These are phyloP conservation scores for Verticillium isaacii DNA, from an alignment of 2,329 filamentous ascomycete species.

Conservation along the genomic window DNA sequence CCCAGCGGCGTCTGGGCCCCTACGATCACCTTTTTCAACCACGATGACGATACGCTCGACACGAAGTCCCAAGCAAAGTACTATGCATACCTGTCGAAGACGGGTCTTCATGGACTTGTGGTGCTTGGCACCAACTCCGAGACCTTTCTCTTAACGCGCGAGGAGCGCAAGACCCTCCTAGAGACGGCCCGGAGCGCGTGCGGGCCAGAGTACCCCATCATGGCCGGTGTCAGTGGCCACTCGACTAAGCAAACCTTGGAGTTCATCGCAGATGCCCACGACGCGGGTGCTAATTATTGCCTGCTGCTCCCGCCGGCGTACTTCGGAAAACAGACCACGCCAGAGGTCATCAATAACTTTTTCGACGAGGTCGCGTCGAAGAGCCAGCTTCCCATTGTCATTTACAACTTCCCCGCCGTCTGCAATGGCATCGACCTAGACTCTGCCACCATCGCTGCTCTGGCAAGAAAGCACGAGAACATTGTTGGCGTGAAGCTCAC, in stretches of 20 bases:
- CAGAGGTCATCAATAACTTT: constrained; percentile 53
- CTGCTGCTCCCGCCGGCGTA: constrained; percentile 60
- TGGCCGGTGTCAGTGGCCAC: constrained; percentile 60
- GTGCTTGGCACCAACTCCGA: constrained; percentile 53
- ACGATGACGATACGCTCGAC: constrained; percentile 41
- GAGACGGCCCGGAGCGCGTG: constrained; percentile 48
- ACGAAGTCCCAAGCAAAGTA: constrained; percentile 43
- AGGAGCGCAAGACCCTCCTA: constrained; percentile 54
- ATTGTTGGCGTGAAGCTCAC: constrained; percentile 64
- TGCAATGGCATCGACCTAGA: constrained; percentile 66
- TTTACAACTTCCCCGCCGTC: constrained; percentile 67
- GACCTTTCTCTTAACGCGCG: constrained; percentile 52
- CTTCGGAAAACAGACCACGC: constrained; percentile 58
- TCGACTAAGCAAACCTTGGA: constrained; percentile 60
- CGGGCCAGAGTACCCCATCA: constrained; percentile 50
- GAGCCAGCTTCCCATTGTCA: constrained; percentile 51
- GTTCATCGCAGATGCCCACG: constrained; percentile 51
- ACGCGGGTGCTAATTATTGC: constrained; percentile 56
- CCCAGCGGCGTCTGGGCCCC: constrained; percentile 43
- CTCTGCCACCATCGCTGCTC: constrained; percentile 52
- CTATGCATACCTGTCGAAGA: constrained; percentile 43
- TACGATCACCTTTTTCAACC: constrained; percentile 50
- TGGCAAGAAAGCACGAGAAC: constrained; percentile 44
- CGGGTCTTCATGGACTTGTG: constrained; percentile 46
- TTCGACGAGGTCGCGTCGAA: constrained; percentile 51